These are phyloP conservation scores for Ogataea paradorogensis DNA, from an alignment of 805 yeast species.

Conservation along the genomic window DNA sequence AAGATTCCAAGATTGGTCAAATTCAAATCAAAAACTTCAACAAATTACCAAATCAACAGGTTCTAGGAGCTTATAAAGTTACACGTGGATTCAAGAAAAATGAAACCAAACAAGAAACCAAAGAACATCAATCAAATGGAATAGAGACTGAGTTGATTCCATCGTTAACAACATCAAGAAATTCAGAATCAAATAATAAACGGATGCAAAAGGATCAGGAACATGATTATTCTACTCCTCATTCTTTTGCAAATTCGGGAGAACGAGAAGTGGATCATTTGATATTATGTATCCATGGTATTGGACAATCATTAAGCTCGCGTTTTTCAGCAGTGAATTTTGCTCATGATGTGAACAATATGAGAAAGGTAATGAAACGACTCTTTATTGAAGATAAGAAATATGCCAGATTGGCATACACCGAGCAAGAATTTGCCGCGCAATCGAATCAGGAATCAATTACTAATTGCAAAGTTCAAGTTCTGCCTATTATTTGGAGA, in stretches of 20 bases:
- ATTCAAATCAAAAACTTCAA: slow-evolving; percentile 28
- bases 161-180: slow-evolving; percentile 12
- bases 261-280: slow-evolving; percentile 50
- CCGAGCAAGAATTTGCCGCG: slow-evolving; percentile 27
- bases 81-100: slow-evolving; percentile 43
- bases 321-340: slow-evolving; percentile 80
- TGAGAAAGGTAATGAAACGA: slow-evolving; percentile 56
- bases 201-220: slow-evolving; percentile 47
- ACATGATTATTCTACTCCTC: slow-evolving; percentile 46
- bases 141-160: slow-evolving; percentile 2
- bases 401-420: slow-evolving; percentile 38
- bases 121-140: slow-evolving; percentile 6
- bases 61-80: slow-evolving; percentile 47
- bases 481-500: slow-evolving; percentile 91
- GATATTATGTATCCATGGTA: slow-evolving; percentile 89
- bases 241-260: slow-evolving; percentile 36
- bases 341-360: slow-evolving; percentile 72
- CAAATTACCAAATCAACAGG: slow-evolving; percentile 26
- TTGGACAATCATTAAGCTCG: slow-evolving; percentile 84
- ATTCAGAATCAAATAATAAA: slow-evolving; percentile 25
- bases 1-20: slow-evolving; percentile 28
- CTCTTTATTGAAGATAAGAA: slow-evolving; percentile 42
- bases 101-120: slow-evolving; percentile 4
- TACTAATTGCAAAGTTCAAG: slow-evolving; percentile 65
- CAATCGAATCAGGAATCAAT: slow-evolving; percentile 13